Evolutionary conservation across 2,329 filamentous ascomycete species (phyloP).

Genomic region (Trichophyton schoenleinii): DNA sequence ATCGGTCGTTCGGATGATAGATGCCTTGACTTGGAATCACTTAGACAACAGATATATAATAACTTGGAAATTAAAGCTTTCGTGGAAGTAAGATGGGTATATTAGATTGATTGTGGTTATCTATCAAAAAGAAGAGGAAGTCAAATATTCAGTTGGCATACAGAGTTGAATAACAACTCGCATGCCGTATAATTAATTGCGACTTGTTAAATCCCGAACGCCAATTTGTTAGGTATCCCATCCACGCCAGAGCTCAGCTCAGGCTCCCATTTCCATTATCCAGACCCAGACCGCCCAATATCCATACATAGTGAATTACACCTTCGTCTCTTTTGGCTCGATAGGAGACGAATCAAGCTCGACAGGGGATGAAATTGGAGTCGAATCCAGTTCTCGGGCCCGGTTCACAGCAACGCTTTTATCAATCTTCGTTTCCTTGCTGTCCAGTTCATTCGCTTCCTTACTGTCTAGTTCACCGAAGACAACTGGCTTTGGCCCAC

Average conservation of each 20-base stretch:
- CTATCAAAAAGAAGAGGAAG: not conserved
- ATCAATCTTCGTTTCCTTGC: not conserved
- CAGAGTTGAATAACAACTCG: not conserved
- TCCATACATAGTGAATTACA: not conserved
- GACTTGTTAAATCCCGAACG: not conserved
- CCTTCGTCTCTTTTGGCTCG: not conserved
- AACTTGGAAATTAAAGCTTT: not conserved
- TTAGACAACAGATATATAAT: not conserved
- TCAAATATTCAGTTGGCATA: no score
- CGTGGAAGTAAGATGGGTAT: not conserved
- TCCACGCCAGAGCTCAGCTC: not conserved
- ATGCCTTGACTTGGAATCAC: not conserved
- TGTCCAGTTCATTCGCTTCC: not conserved
- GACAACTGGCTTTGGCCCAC: not conserved
- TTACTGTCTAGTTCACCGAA: not conserved
- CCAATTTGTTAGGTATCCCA: not conserved
- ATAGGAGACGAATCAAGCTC: not conserved
- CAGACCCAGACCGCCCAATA: not conserved
- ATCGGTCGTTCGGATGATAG: not conserved
- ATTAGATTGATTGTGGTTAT: not conserved
- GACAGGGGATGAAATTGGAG: not conserved
- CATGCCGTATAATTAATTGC: not conserved
- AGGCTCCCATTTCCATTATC: not conserved
- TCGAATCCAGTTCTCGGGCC: constrained; percentile 1
- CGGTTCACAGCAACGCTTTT: not conserved